Base-by-base conservation (phyloP, 2,329 filamentous ascomycete species). In the Stromatinia cepivora region DNA sequence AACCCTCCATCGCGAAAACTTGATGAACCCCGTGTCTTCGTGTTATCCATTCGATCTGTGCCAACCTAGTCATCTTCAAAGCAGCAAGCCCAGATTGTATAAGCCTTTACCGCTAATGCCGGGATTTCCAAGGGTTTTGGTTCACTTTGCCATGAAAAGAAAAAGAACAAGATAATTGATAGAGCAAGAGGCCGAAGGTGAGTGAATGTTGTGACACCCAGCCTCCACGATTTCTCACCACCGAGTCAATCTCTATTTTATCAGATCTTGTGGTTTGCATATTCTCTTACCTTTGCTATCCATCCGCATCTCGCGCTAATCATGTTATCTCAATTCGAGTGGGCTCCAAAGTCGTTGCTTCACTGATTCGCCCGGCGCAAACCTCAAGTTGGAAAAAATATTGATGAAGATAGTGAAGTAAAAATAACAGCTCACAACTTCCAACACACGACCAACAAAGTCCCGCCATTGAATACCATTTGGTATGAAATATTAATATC, bases 371-470 rank as follows among this genome's bases (percentile, higher is more conserved):
- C 59, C 65, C 57, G 68, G 72, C 73, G 70, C 72, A 61, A 52
- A 59, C 46, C 45, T 61, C 31, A 25, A 73, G 70, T 36, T 39
- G 36, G 58, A 70, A 54, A 54, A 42, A 69, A 62, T 45, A 42
- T 57, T 71, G 70, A 71, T 73, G 57, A 53, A 20, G 57, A 39
- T 58, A 52, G 72, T 74, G 72, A 73, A 73, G 65, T 71, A 62
- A 64, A 61, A 34, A 22, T 25, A 45, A 61, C 68, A 48, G 34
- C 62, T 70, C 62, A 54, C 46, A 59, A 48, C 48, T 25, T 45
- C 34, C 67, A 57, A n/a, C 20, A 28, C 25, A 9, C 56, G 20
- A 61, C 13, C 53, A 46, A 67, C 39, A 25, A 36, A 50, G 10
- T 36, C 17, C n/a, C 46, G n/a, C 31, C 13, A 4, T 63, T 54